Evolutionary conservation across 805 yeast genomes (phyloP), one percentile per base, ranked within the genome.

Genomic region (Limtongozyma cylindracea): DNA sequence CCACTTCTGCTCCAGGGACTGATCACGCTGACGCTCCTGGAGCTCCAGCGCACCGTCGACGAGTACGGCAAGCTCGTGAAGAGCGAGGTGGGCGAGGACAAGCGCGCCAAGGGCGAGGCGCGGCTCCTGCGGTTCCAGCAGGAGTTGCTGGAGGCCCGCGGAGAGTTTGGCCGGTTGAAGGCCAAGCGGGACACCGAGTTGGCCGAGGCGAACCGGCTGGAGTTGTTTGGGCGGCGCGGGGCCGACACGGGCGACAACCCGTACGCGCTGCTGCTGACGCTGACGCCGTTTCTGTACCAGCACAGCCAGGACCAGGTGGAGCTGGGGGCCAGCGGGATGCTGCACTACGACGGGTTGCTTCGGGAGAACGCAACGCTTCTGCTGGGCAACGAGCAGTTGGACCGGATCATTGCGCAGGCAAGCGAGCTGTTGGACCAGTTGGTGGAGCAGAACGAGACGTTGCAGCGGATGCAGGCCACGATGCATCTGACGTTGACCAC

Each of bases 341-440:
- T 47, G 8, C 50, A 63, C 35, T 57, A 53, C 27, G 68, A 69
- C 22, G 91, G 91, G 0, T 44, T 76, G 25, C 50, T 57, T 29
- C 62, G 69, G 29, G 96, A 88, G 35, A 57, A 56, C 20, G 58
- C 60, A 20, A 57, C 62, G 6, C 46, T 73, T 17, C 56, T 57
- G 16, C 51, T 74, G 25, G 80, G 92, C 0, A 66, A 73, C 19
- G 66, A 66, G 24, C 92, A 77, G 38, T 48, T 88, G 28, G 98
- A 88, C 39, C 78, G 76, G 30, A 77, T 88, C 19, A 42, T 88
- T 19, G 95, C 76, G 35, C 72, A 77, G 70, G 96, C 95, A 2
- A 63, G 72, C 27, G 58, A 60, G 21, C 77, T 93, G 2, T 61
- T 78, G 30, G 91, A 74, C 22, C 92, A 82, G 37, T 51, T 88